Conservation (phyloP, 1,139 yeast genomes). For the Arxiozyma bovina region DNA sequence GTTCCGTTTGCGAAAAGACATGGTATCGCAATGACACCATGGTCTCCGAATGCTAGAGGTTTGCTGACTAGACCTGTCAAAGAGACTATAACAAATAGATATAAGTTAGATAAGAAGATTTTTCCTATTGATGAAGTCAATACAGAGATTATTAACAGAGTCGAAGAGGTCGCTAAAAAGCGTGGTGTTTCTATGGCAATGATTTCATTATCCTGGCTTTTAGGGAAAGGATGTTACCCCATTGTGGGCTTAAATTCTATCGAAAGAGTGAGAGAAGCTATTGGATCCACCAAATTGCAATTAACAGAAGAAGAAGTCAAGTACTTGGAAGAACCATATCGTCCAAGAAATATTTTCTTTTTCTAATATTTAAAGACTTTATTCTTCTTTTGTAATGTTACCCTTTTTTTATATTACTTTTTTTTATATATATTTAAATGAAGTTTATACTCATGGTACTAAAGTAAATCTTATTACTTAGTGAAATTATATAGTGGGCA, state of each 20-base stretch:
- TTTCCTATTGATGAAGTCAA: constrained; percentile 22
- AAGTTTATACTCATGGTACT: too few species aligned
- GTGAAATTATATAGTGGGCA: too few species aligned
- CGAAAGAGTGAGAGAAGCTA: constrained; percentile 43
- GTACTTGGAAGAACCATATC: constrained; percentile 45
- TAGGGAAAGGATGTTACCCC: constrained; percentile 43
- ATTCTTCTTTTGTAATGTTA: too few species aligned
- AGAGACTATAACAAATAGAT: constrained; percentile 32
- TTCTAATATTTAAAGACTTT: too few species aligned
- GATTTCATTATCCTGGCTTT: constrained; percentile 47
- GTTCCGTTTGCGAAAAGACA: constrained; percentile 34
- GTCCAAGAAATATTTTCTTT: too few species aligned
- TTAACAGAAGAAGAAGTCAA: constrained; percentile 40
- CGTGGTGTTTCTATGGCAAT: constrained; percentile 42
- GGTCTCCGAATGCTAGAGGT: constrained; percentile 46
- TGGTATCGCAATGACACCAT: constrained; percentile 42
- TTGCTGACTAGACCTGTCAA: constrained; percentile 36
- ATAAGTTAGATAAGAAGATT: neutral
- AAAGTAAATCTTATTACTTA: too few species aligned
- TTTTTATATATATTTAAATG: too few species aligned
- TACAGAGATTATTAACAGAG: constrained; percentile 38
- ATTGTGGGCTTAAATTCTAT: constrained; percentile 40
- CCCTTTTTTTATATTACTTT: too few species aligned
- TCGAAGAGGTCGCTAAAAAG: constrained; percentile 44
- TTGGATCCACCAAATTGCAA: constrained; percentile 37